Conservation (phyloP, 352 stramenopile species). For the Blastocystis sp. region DNA sequence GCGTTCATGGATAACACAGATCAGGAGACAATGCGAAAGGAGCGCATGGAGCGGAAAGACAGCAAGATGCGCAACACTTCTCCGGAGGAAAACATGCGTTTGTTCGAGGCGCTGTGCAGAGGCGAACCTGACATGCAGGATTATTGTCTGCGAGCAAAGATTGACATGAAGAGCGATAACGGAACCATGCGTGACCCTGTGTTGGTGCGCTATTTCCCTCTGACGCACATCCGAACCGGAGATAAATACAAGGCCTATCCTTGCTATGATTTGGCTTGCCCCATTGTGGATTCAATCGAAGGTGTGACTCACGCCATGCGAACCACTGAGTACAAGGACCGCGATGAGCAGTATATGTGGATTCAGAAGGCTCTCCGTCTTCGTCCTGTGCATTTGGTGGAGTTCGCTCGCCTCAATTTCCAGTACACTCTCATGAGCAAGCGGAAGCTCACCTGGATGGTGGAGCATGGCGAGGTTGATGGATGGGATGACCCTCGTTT, state of each 20-base stretch:
- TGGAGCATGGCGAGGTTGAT: conserved; percentile 88
- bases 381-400: conserved; percentile 77
- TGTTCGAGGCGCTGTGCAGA: conserved; percentile 91
- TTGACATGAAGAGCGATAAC: conserved; percentile 77
- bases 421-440: conserved; percentile 96
- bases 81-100: conserved; percentile 77
- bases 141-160: conserved; percentile 90
- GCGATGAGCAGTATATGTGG: conserved; percentile 95
- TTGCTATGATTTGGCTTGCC: conserved; percentile 97
- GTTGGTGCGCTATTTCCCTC: conserved; percentile 75
- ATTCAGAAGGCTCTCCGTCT: conserved; percentile 78
- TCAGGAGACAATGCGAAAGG: conserved; percentile 86
- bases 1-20: conserved; percentile 99
- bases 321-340: conserved; percentile 99
- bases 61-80: conserved; percentile 77
- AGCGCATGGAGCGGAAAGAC: conserved; percentile 83
- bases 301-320: conserved; percentile 95
- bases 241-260: conserved; percentile 91
- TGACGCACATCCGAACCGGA: conserved; percentile 74
- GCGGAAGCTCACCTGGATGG: conserved; percentile 97
- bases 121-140: conserved; percentile 70
- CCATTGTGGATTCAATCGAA: conserved; percentile 96
- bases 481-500: conserved; percentile 96
- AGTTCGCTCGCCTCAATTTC: conserved; percentile 98
- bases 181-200: conserved; percentile 72